phyloP scores from a whole-genome alignment of 129 eudicot species.

The Solidago caesia region DNA sequence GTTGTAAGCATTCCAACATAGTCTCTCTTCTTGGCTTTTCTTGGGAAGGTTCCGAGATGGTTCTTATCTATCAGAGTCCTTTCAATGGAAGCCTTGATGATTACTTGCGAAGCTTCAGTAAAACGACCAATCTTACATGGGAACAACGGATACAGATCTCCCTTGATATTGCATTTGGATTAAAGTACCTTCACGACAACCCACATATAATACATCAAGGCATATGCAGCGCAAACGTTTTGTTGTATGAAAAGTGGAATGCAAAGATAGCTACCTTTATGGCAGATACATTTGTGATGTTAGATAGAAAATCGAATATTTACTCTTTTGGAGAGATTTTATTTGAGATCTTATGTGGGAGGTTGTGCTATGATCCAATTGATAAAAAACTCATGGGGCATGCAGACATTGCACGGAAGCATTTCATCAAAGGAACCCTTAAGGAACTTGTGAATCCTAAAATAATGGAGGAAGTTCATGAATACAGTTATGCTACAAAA shows the following conservation, averaged over 20 bases:
- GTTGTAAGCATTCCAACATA: background rate
- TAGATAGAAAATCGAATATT: background rate
- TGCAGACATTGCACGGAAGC: too few species aligned
- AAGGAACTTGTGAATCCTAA: too few species aligned
- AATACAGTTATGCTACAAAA: too few species aligned
- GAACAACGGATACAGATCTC: background rate
- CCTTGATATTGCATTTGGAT: constrained; percentile 9
- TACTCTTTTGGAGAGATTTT: constrained; percentile 12
- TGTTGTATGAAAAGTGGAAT: background rate
- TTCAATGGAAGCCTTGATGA: background rate
- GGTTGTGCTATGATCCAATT: too few species aligned
- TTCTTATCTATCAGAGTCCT: background rate
- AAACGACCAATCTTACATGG: background rate
- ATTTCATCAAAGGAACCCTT: too few species aligned
- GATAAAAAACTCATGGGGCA: too few species aligned
- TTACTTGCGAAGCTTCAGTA: background rate
- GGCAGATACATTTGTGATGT: background rate
- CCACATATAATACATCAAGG: too few species aligned
- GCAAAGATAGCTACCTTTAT: constrained; percentile 2
- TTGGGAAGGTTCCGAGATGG: background rate
- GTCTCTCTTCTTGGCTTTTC: background rate
- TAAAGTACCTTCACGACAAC: too few species aligned
- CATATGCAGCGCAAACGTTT: too few species aligned
- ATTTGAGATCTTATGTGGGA: too few species aligned
- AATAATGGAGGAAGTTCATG: too few species aligned